A percentile compares a stretch with the other conserved stretches of the same genome.
These are phyloP conservation scores for Orbilia quercus DNA, from an alignment of 2,329 filamentous ascomycete genomes.

Conservation along the genomic window DNA sequence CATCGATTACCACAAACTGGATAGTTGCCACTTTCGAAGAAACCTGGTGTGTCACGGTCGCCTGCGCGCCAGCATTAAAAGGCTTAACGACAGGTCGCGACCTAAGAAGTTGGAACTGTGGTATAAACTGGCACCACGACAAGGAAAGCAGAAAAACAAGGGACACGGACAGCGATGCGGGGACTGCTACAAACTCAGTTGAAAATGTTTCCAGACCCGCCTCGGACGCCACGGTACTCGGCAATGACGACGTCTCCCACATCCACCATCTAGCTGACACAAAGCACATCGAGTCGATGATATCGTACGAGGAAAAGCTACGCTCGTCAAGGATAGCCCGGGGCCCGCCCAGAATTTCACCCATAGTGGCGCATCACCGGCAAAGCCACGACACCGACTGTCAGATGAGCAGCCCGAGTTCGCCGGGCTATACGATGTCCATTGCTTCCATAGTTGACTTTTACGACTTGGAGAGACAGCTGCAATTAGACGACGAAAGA, in stretches of 20 bases:
- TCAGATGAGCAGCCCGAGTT: slow-evolving; percentile 37
- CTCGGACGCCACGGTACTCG: slow-evolving; percentile 37
- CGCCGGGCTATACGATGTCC: slow-evolving; percentile 49
- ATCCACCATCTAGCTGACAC: neutral
- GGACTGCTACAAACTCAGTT: slow-evolving; percentile 20
- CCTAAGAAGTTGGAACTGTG: slow-evolving; percentile 4
- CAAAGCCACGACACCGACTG: slow-evolving; percentile 42
- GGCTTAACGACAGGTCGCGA: slow-evolving; percentile 7
- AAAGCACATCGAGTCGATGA: slow-evolving; percentile 30
- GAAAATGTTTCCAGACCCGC: slow-evolving; percentile 32
- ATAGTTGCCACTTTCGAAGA: slow-evolving; percentile 43
- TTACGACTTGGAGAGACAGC: slow-evolving; percentile 51
- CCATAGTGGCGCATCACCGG: slow-evolving; percentile 17
- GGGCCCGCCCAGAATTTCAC: slow-evolving; percentile 19
- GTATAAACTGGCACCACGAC: slow-evolving; percentile 13
- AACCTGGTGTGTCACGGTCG: slow-evolving; percentile 33
- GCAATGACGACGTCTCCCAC: neutral
- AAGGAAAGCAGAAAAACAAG: neutral
- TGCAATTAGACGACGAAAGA: slow-evolving; percentile 50
- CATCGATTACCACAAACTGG: slow-evolving; percentile 17
- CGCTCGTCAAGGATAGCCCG: neutral
- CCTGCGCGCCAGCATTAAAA: slow-evolving; percentile 33
- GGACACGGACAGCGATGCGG: slow-evolving; percentile 32
- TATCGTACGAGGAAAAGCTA: slow-evolving; percentile 29
- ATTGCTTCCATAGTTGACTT: slow-evolving; percentile 53